Conservation (phyloP, 106 monocot species). For the Platanthera guangdongensis region DNA sequence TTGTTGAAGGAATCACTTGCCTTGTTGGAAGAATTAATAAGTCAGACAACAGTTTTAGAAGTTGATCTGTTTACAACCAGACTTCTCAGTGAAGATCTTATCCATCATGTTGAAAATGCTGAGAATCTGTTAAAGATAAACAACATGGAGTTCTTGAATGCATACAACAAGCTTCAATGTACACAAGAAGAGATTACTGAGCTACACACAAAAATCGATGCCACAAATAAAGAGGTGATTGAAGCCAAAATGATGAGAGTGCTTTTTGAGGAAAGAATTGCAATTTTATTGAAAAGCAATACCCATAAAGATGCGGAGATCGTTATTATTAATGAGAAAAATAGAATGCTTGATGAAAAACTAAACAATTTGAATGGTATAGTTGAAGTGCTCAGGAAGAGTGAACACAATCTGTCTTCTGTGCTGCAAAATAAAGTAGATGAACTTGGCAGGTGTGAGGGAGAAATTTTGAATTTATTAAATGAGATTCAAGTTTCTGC, state of each 20-base stretch:
- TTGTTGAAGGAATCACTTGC: constrained; percentile 14
- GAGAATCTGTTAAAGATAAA: constrained; percentile 18
- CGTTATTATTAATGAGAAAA: constrained; percentile 18
- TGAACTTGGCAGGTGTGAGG: constrained; percentile 28
- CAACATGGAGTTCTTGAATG: constrained; percentile 21
- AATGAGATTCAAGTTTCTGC: constrained; percentile 30
- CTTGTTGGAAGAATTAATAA: constrained; percentile 15
- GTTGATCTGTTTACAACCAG: constrained; percentile 20
- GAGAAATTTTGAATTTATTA: constrained; percentile 34
- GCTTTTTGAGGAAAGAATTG: constrained; percentile 22
- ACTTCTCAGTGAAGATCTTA: constrained; percentile 14
- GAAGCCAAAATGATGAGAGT: constrained; percentile 18
- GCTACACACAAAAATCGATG: constrained; percentile 17
- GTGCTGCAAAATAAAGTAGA: constrained; percentile 14
- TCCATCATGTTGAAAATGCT: constrained; percentile 8
- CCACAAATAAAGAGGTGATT: constrained; percentile 16
- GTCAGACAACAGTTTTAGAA: constrained; percentile 8
- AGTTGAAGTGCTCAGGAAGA: constrained; percentile 23
- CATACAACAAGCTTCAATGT: constrained; percentile 17
- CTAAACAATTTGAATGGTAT: constrained; percentile 13
- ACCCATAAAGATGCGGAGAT: constrained; percentile 27
- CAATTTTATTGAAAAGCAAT: constrained; percentile 13
- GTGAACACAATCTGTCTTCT: constrained; percentile 16
- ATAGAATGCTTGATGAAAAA: constrained; percentile 13
- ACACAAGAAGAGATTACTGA: constrained; percentile 8